phyloP scores from a whole-genome alignment of 257 asterid species.

The Capsicum rhomboideum region DNA sequence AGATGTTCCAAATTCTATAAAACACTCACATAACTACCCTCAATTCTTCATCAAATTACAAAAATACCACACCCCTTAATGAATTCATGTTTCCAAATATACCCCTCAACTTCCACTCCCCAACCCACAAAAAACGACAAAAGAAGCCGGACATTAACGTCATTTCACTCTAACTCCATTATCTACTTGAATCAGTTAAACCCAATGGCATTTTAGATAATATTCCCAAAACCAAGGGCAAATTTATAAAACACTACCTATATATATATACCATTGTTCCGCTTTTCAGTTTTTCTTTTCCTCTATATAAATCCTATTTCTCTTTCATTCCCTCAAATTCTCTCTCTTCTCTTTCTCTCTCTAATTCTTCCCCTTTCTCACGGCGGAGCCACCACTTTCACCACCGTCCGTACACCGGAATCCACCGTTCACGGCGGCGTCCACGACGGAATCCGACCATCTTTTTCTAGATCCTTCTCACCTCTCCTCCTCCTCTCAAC shows the following conservation, averaged over 20 bases:
- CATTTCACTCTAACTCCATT: neutral
- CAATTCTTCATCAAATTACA: neutral
- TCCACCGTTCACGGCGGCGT: neutral
- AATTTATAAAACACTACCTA: fast-evolving
- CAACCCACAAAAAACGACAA: neutral
- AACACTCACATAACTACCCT: neutral
- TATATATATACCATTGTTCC: neutral
- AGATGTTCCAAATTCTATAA: neutral
- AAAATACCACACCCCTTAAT: neutral
- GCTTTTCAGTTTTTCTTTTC: neutral
- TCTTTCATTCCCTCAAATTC: neutral
- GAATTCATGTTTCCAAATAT: neutral
- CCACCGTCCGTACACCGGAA: conserved; percentile 16
- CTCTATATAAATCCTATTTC: neutral
- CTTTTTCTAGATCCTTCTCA: neutral
- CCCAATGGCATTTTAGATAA: neutral
- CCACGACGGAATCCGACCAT: neutral
- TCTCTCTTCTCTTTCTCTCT: neutral
- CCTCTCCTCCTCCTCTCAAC: neutral
- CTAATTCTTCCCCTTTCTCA: neutral
- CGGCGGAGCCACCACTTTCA: conserved; percentile 21
- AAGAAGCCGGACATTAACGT: neutral
- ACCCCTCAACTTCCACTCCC: too few relatives aligned
- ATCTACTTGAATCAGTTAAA: neutral
- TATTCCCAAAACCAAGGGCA: neutral